Conservation (phyloP, 306 rosid genomes). For the Castanospermum australe region DNA sequence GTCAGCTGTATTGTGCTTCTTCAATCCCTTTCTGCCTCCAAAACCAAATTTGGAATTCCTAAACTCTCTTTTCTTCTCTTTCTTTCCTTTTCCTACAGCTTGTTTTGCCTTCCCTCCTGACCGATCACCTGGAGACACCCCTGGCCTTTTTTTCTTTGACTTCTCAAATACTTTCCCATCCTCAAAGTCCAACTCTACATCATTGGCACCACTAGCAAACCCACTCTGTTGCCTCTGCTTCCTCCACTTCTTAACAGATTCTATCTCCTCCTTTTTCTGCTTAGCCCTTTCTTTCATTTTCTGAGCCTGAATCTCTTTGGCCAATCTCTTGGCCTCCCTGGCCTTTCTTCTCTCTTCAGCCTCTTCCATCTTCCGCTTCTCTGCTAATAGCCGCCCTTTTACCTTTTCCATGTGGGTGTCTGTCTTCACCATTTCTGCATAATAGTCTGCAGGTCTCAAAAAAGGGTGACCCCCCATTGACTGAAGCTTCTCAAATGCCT, state of each 20-base stretch:
- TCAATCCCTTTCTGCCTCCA: slow-evolving; percentile 73
- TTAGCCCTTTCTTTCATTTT: slow-evolving; percentile 81
- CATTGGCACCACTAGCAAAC: slow-evolving; percentile 59
- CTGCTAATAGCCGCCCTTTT: slow-evolving; percentile 67
- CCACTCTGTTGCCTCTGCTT: slow-evolving; percentile 92
- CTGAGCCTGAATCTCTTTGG: slow-evolving; percentile 85
- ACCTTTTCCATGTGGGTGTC: slow-evolving; percentile 83
- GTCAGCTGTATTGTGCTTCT: slow-evolving; percentile 72
- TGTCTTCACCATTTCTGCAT: slow-evolving; percentile 92
- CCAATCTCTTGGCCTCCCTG: slow-evolving; percentile 71
- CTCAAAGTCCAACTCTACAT: slow-evolving; percentile 51
- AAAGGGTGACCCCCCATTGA: slow-evolving; percentile 72
- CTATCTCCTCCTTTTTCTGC: slow-evolving; percentile 85
- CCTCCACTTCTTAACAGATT: slow-evolving; percentile 97
- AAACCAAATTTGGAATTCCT: slow-evolving; percentile 74
- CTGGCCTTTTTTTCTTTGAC: slow-evolving; percentile 71
- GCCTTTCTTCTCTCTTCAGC: slow-evolving; percentile 91
- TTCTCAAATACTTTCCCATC: slow-evolving; percentile 75
- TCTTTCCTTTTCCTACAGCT: slow-evolving; percentile 43
- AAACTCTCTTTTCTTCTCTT: slow-evolving; percentile 53
- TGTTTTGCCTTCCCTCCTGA: slow-evolving; percentile 72
- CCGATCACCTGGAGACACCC: slow-evolving; percentile 74
- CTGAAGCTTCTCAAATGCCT: slow-evolving; percentile 73
- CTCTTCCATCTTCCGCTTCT: slow-evolving; percentile 78
- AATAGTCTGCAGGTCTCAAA: slow-evolving; percentile 80